Base-by-base conservation (phyloP, 805 yeast species). In the Kuraishia cidri region DNA sequence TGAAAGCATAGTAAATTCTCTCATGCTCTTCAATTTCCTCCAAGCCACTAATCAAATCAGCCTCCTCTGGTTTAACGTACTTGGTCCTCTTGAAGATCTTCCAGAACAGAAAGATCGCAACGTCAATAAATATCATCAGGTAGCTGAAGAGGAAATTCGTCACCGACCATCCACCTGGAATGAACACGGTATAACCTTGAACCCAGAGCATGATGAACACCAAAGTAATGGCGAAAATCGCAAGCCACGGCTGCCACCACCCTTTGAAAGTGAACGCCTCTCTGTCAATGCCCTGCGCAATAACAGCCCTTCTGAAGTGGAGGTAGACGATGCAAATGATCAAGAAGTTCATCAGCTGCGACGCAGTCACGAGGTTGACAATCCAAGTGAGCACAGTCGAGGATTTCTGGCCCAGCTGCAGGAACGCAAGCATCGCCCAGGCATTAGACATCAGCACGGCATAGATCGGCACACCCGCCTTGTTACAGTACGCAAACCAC, bases 381-480 rank as follows among this genome's bases (percentile, higher is more conserved):
- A 67, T 63, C 53, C 68, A 66, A 37, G 54, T 52, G 45, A 67
- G 60, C 5, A 61, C 69, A 18, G 49, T 57, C 7, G 44, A 26
- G 3, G 49, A 39, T 24, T 32, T 46, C 12, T 47, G 46, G 10
- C 69, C 66, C 39, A 66, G 48, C 39, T 66, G 90, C 46, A 82
- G 53, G 40, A 82, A 70, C 13, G 87, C 72, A 13, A 82, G 50
- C 29, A 77, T 54, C 0, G 84, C 76, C 71, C 85, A 79, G n/a
- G 58, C 44, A 24, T 71, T 49, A 6, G 78, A 62, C 7, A 66
- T 59, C 6, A 53, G 35, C 13, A 79, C 76, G 4, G 83, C 65
- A 38, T 63, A 61, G 22, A 79, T 63, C 6, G 94, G 94, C 10
- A 79, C 80, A 34, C 94, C 94, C 26, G 68, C 59, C 35, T 63